Percentiles rank a stretch among this genome's conserved stretches.
Evolutionary conservation across 2,329 filamentous ascomycete genomes (phyloP).

Genomic region (Verticillium albo-atrum): DNA sequence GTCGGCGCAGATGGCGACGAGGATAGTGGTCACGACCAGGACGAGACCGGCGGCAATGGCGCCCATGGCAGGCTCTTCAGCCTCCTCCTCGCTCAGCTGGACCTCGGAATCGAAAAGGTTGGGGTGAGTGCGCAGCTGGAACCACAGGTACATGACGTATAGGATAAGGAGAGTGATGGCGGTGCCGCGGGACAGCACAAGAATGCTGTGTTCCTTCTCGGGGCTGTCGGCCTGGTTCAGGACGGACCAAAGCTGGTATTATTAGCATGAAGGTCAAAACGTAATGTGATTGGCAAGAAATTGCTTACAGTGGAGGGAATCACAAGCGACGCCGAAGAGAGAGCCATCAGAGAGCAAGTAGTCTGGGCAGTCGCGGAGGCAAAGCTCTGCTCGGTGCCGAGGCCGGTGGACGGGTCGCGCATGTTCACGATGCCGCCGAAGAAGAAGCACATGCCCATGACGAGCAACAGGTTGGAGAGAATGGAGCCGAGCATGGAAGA

Average conservation of each 20-base stretch:
- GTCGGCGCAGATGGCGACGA: constrained; percentile 71
- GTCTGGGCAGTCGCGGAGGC: constrained; percentile 75
- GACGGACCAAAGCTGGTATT: constrained; percentile 58
- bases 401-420: constrained; percentile 45
- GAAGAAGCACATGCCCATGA: constrained; percentile 76
- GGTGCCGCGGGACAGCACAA: constrained; percentile 70
- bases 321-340: constrained; percentile 72
- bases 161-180: constrained; percentile 70
- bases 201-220: constrained; percentile 51
- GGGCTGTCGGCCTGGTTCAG: constrained; percentile 40
- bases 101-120: constrained; percentile 62
- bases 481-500: constrained; percentile 96
- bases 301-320: constrained; percentile 64
- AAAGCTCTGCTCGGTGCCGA: constrained; percentile 64
- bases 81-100: constrained; percentile 23
- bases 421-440: constrained; percentile 66
- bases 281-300: neutral
- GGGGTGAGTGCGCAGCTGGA: constrained; percentile 73
- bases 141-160: constrained; percentile 72
- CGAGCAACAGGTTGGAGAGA: constrained; percentile 87
- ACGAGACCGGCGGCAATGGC: constrained; percentile 61
- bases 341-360: constrained; percentile 68
- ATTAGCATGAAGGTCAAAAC: neutral
- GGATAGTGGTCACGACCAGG: constrained; percentile 63
- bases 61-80: constrained; percentile 49